Evolutionary conservation across 1,139 yeast species (phyloP).

Genomic region (Suhomyces atakaporum): DNA sequence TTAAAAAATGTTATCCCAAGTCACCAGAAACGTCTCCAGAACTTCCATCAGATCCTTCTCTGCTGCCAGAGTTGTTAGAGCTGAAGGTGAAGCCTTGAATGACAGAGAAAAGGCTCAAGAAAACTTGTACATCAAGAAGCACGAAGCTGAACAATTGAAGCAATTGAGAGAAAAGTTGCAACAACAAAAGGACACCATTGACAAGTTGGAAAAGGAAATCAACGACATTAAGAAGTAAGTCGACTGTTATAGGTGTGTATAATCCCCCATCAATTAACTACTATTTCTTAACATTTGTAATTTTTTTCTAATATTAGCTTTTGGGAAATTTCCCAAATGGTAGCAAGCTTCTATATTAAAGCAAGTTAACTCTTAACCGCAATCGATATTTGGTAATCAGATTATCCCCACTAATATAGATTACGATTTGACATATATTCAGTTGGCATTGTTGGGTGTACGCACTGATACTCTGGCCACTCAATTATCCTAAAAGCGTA

Average conservation of each 20-base stretch:
- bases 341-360: too few relatives aligned
- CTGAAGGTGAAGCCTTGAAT: slow-evolving; percentile 38
- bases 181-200: slow-evolving; percentile 47
- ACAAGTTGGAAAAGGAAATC: slow-evolving; percentile 44
- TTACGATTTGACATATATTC: too few relatives aligned
- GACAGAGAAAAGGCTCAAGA: slow-evolving; percentile 52
- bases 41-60: slow-evolving; percentile 42
- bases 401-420: too few relatives aligned
- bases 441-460: background rate
- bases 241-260: background rate
- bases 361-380: too few relatives aligned
- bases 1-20: slow-evolving; percentile 38
- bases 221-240: slow-evolving; percentile 37
- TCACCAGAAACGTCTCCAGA: slow-evolving; percentile 31
- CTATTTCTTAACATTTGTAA: background rate
- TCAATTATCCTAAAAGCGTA: slow-evolving; percentile 10
- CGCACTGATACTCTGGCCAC: background rate
- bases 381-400: too few relatives aligned
- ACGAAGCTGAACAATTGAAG: slow-evolving; percentile 52
- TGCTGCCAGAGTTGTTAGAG: slow-evolving; percentile 33
- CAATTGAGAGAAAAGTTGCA: slow-evolving; percentile 48
- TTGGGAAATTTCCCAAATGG: too few relatives aligned
- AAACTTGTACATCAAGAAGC: slow-evolving; percentile 45
- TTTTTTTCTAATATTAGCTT: background rate
- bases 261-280: background rate